Conservation (phyloP, 108 stramenopile genomes). For the Heterococcus sp. region DNA sequence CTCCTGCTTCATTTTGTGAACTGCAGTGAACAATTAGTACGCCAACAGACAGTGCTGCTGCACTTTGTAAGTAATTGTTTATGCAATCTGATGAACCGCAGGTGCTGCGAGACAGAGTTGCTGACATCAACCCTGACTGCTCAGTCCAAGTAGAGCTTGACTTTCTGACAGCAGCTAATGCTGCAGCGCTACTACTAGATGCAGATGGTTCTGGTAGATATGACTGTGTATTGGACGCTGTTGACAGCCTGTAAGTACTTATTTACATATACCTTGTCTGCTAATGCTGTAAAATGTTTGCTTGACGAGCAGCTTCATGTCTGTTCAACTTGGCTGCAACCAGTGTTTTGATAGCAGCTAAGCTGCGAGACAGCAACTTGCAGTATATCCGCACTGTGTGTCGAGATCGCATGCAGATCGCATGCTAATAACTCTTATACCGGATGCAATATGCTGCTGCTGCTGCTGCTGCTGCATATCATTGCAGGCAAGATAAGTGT, state of each 20-base stretch:
- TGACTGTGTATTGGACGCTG: conserved; percentile 3
- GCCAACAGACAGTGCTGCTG: too few relatives aligned
- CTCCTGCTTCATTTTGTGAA: too few relatives aligned
- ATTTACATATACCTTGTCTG: too few relatives aligned
- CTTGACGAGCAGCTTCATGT: not conserved
- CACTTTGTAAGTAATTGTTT: too few relatives aligned
- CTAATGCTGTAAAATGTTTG: too few relatives aligned
- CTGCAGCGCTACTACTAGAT: not conserved
- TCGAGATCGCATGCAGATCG: not conserved
- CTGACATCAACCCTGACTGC: not conserved
- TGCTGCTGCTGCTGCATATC: not conserved
- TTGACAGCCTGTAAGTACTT: not conserved
- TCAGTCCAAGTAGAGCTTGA: not conserved
- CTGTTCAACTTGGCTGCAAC: not conserved
- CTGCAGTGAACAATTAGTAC: too few relatives aligned
- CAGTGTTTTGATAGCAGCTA: not conserved
- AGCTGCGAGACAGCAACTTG: not conserved
- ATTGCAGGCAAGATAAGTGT: not conserved
- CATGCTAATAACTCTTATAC: not conserved
- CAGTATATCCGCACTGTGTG: too few relatives aligned
- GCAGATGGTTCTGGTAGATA: not conserved
- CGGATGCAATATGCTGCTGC: not conserved
- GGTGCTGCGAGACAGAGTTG: not conserved
- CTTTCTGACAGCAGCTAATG: not conserved
- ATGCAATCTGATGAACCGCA: too few relatives aligned